Conservation (phyloP, 176 grass and related monocot genomes). For the Carex myosuroides region DNA sequence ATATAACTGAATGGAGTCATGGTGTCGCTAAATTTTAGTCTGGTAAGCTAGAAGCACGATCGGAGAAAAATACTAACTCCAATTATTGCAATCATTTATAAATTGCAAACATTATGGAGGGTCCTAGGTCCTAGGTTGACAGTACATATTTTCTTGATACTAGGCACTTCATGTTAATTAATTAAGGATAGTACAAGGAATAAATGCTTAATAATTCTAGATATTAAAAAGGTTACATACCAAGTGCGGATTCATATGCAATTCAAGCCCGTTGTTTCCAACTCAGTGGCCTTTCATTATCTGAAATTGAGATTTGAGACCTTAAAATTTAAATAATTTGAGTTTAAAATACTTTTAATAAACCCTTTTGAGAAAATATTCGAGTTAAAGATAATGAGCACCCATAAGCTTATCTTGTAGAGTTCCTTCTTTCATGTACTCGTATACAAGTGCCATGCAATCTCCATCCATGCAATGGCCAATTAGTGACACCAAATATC, state of each 20-base stretch:
- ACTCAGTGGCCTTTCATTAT: neutral
- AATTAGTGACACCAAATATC: neutral
- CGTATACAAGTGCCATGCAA: conserved; percentile 15
- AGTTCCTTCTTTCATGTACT: conserved; percentile 18
- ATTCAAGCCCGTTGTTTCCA: conserved; percentile 14
- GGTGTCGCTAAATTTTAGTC: neutral
- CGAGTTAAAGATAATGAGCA: neutral
- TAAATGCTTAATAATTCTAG: neutral
- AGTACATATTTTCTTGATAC: neutral
- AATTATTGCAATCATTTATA: neutral
- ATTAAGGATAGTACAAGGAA: no score
- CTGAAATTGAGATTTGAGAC: neutral
- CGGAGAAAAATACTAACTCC: neutral
- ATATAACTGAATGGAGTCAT: no score
- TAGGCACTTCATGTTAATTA: no score
- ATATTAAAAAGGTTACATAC: neutral
- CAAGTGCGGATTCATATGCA: conserved; percentile 13
- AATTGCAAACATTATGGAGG: no score
- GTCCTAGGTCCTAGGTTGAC: neutral
- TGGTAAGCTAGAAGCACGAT: neutral
- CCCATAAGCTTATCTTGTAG: conserved; percentile 9
- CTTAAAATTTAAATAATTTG: neutral
- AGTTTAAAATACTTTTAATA: neutral
- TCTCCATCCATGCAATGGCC: conserved; percentile 12
- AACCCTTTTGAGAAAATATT: neutral